Evolutionary conservation across 2,329 filamentous ascomycete species (phyloP).

Genomic region (Neocucurbitaria cava): DNA sequence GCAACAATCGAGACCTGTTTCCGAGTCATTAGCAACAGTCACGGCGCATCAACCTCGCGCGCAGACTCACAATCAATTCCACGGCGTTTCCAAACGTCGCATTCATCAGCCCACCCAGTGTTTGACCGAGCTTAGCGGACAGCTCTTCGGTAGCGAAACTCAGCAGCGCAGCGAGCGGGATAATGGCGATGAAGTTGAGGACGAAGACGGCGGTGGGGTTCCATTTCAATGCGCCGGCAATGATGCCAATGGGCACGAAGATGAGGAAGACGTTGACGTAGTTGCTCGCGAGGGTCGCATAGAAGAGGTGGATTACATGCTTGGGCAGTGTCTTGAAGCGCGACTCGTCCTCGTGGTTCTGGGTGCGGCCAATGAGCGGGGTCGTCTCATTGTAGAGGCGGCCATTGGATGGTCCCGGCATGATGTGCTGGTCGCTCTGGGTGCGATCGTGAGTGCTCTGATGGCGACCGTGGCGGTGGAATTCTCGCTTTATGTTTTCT

Average conservation of each 20-base stretch:
- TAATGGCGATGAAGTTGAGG: slow-evolving; percentile 82
- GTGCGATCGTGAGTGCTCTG: slow-evolving; percentile 15
- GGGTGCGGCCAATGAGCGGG: slow-evolving; percentile 34
- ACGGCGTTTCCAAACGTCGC: slow-evolving; percentile 83
- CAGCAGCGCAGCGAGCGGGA: slow-evolving; percentile 75
- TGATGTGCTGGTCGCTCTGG: slow-evolving; percentile 15
- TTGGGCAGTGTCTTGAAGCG: slow-evolving; percentile 38
- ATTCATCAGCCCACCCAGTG: slow-evolving; percentile 75
- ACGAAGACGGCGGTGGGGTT: slow-evolving; percentile 72
- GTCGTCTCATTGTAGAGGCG: slow-evolving; percentile 36
- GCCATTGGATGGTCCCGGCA: slow-evolving; percentile 38
- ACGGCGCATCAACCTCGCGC: not conserved
- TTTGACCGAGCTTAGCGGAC: slow-evolving; percentile 73
- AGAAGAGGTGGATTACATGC: slow-evolving; percentile 47
- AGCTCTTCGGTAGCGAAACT: slow-evolving; percentile 83
- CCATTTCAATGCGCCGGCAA: slow-evolving; percentile 69
- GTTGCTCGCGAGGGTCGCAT: slow-evolving; percentile 56
- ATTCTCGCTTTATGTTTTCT: slow-evolving; percentile 45
- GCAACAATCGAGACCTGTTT: slow-evolving; percentile 88
- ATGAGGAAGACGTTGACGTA: slow-evolving; percentile 75
- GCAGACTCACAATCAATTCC: slow-evolving; percentile 69
- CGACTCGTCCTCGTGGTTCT: slow-evolving; percentile 28
- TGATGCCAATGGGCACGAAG: slow-evolving; percentile 75
- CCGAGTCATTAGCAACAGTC: slow-evolving; percentile 5
- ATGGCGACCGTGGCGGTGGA: slow-evolving; percentile 39